Conservation (phyloP, 2,329 filamentous ascomycete genomes). For the Monosporascus cannonballus region DNA sequence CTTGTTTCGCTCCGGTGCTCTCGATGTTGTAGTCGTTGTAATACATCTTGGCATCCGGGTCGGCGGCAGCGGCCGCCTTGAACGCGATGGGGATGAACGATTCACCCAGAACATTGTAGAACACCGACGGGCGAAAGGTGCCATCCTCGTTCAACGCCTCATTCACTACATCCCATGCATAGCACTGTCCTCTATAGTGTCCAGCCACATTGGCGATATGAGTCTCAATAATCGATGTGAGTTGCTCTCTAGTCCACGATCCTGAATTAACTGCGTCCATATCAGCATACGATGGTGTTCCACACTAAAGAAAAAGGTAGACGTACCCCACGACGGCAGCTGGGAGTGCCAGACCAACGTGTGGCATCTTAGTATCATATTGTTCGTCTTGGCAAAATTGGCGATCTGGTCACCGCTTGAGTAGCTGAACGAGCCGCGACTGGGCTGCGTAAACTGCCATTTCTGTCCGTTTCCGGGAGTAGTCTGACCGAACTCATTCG, state of each 20-base stretch:
- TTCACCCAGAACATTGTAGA: slow-evolving; percentile 48
- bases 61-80: slow-evolving; percentile 45
- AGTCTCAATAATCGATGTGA: slow-evolving; percentile 49
- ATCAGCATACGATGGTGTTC: background rate
- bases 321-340: slow-evolving; percentile 10
- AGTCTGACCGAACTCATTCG: slow-evolving; percentile 56
- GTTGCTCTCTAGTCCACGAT: slow-evolving; percentile 52
- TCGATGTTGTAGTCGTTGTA: slow-evolving; percentile 58
- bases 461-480: slow-evolving; percentile 59
- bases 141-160: slow-evolving; percentile 56
- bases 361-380: slow-evolving; percentile 56
- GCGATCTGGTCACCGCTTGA: slow-evolving; percentile 48
- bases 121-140: slow-evolving; percentile 45
- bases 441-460: slow-evolving; percentile 58
- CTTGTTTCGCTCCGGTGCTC: slow-evolving; percentile 39
- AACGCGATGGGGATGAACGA: slow-evolving; percentile 55
- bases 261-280: slow-evolving; percentile 20
- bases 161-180: slow-evolving; percentile 62
- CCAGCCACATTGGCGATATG: slow-evolving; percentile 54
- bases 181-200: slow-evolving; percentile 55
- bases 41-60: slow-evolving; percentile 50
- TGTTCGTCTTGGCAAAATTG: slow-evolving; percentile 39
- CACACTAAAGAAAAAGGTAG: too few relatives aligned
- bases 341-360: slow-evolving; percentile 30
- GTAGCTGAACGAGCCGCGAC: slow-evolving; percentile 51